A percentile compares a stretch with the other conserved stretches of the same genome.
These are phyloP conservation scores for Toxoplasma gondii DNA, from an alignment of 169 alveolate genomes.

Conservation along the genomic window DNA sequence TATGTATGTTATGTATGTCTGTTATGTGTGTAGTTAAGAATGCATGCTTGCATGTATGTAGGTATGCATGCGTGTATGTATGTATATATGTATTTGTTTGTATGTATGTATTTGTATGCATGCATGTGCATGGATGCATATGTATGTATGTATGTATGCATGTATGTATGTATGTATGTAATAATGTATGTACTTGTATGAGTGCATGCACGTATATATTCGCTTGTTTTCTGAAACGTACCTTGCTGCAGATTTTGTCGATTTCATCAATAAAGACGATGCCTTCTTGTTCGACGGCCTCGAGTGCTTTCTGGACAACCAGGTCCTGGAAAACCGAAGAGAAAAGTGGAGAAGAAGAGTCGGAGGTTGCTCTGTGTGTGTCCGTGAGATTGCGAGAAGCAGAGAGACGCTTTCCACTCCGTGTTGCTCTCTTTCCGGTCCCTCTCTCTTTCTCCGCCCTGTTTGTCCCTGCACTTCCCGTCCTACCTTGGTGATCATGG, in stretches of 20 bases:
- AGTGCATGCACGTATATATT: no score
- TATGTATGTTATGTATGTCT: not conserved
- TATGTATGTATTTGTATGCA: not conserved
- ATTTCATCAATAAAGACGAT: conserved; percentile 92
- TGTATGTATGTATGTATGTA: not conserved
- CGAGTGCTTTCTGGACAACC: conserved; percentile 80
- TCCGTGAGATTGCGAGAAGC: no score
- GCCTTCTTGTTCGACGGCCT: conserved; percentile 85
- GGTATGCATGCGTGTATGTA: not conserved
- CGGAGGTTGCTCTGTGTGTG: no score
- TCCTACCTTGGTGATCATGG: conserved; percentile 49
- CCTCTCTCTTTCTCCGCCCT: no score
- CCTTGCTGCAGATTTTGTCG: conserved; percentile 86
- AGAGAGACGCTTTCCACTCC: no score
- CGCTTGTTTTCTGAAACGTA: not conserved
- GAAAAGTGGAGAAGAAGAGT: not conserved
- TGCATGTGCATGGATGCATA: not conserved
- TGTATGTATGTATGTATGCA: not conserved
- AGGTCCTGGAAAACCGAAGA: conserved; percentile 67
- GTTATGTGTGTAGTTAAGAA: not conserved
- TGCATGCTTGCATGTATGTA: not conserved
- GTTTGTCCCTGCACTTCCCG: not conserved
- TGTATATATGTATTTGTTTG: not conserved
- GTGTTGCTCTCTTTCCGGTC: not conserved
- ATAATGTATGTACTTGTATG: not conserved